A percentile compares a stretch with the other conserved stretches of the same genome.
phyloP scores from a whole-genome alignment of 2,329 filamentous ascomycete genomes.

The Cercospora zeae-maydis region DNA sequence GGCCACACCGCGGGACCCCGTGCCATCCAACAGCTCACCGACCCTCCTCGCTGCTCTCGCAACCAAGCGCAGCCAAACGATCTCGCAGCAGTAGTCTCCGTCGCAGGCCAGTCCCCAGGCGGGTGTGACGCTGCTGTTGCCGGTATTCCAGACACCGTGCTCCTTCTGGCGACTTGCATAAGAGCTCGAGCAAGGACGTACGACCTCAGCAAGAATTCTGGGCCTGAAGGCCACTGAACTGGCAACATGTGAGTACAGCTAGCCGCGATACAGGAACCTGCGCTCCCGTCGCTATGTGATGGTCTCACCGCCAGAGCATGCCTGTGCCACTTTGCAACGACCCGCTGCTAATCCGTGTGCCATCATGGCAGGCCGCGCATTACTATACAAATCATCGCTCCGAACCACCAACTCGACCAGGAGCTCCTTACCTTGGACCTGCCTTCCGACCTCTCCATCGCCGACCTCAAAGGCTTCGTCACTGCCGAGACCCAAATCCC shows the following conservation, averaged over 20 bases:
- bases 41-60: background rate
- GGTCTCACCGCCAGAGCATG: slow-evolving; percentile 33
- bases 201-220: slow-evolving; percentile 12
- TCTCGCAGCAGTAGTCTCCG: background rate
- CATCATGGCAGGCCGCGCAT: slow-evolving; percentile 64
- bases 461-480: slow-evolving; percentile 82
- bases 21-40: background rate
- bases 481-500: slow-evolving; percentile 77
- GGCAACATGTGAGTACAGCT: slow-evolving; percentile 31
- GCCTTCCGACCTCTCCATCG: slow-evolving; percentile 75
- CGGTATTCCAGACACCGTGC: slow-evolving; percentile 18
- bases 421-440: slow-evolving; percentile 81
- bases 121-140: slow-evolving; percentile 22
- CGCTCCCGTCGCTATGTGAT: slow-evolving; percentile 12
- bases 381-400: slow-evolving; percentile 78
- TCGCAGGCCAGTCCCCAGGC: slow-evolving; percentile 8
- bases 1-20: background rate
- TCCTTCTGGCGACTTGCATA: slow-evolving; percentile 22
- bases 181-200: slow-evolving; percentile 20
- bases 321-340: slow-evolving; percentile 22
- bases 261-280: slow-evolving; percentile 10
- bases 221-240: slow-evolving; percentile 13
- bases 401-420: slow-evolving; percentile 62
- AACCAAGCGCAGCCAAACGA: slow-evolving; percentile 2
- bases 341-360: slow-evolving; percentile 25